These are phyloP conservation scores for Mycena vitilis DNA, from an alignment of 768 basidiomycete species.

Conservation along the genomic window DNA sequence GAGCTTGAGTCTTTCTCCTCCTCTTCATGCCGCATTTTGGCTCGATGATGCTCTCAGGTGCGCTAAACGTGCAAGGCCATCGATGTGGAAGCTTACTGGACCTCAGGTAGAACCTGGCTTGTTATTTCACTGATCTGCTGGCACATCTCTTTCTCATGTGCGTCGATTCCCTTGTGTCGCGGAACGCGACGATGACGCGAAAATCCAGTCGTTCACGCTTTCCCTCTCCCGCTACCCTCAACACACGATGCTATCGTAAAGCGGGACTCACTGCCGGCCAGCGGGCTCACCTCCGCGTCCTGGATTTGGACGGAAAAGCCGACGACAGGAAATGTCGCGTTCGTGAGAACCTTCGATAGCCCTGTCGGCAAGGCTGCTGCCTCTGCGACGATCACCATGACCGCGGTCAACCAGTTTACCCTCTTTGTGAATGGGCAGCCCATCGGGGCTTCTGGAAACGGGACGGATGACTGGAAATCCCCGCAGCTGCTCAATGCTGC, in stretches of 20 bases:
- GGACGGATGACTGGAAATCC: neutral
- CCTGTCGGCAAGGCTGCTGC: constrained; percentile 1
- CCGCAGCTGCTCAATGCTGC: neutral
- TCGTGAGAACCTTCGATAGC: constrained; percentile 9
- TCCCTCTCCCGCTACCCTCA: neutral
- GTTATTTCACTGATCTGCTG: constrained; percentile 11
- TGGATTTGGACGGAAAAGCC: constrained; percentile 18
- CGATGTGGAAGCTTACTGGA: neutral
- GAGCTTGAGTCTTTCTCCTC: too few species aligned
- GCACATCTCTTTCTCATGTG: constrained; percentile 18
- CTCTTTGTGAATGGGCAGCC: constrained; percentile 2
- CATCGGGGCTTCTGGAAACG: neutral
- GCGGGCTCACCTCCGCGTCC: constrained; percentile 14
- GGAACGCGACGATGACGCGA: neutral
- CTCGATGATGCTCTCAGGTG: constrained; percentile 16
- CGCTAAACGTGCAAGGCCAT: neutral
- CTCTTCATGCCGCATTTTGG: neutral
- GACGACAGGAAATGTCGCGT: constrained; percentile 16
- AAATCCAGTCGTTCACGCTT: constrained; percentile 9
- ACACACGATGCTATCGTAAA: constrained; percentile 10
- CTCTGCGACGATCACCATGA: constrained; percentile 7
- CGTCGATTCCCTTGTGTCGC: neutral
- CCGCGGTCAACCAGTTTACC: constrained; percentile 2
- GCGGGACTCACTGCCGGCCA: constrained; percentile 8
- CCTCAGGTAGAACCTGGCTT: constrained; percentile 11